These are phyloP conservation scores for Exophiala calicioides DNA, from an alignment of 2,329 filamentous ascomycete genomes.

Conservation along the genomic window DNA sequence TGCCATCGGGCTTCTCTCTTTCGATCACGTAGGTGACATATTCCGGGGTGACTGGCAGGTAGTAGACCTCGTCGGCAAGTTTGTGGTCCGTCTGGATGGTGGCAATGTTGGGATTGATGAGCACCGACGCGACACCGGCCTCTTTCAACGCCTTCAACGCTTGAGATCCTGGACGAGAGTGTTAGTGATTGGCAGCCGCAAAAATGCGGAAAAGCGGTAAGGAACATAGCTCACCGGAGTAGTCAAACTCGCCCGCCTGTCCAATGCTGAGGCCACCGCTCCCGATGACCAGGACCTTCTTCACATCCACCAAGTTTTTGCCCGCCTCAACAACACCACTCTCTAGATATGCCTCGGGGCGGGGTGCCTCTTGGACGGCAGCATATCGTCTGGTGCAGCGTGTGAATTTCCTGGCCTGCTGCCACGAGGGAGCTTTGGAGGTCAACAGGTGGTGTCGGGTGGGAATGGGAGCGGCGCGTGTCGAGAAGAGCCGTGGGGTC, in stretches of 20 bases:
- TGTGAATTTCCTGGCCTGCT: constrained; percentile 47
- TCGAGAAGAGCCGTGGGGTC: constrained; percentile 22
- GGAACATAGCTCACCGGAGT: constrained; percentile 71
- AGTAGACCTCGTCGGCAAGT: constrained; percentile 96
- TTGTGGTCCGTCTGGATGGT: constrained; percentile 97
- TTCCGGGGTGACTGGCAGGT: constrained; percentile 94
- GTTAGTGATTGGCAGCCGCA: constrained; percentile 4
- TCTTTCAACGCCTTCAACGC: constrained; percentile 96
- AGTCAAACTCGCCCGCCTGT: constrained; percentile 97
- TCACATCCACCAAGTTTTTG: constrained; percentile 78
- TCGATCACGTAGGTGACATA: constrained; percentile 98
- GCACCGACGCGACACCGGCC: constrained; percentile 83
- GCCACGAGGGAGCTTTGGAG: constrained; percentile 42
- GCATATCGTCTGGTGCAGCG: constrained; percentile 40
- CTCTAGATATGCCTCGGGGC: constrained; percentile 82
- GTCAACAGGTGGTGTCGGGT: constrained; percentile 38
- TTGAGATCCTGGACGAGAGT: constrained; percentile 70
- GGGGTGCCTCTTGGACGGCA: constrained; percentile 69
- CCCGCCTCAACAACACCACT: constrained; percentile 81
- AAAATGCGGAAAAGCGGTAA: neutral
- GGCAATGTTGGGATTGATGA: constrained; percentile 97
- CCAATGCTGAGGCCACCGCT: constrained; percentile 95
- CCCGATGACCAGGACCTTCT: constrained; percentile 96
- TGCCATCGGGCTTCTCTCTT: constrained; percentile 91
- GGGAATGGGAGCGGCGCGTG: constrained; percentile 8